phyloP scores from a whole-genome alignment of 2,329 filamentous ascomycete genomes.

The Beauveria asiatica region DNA sequence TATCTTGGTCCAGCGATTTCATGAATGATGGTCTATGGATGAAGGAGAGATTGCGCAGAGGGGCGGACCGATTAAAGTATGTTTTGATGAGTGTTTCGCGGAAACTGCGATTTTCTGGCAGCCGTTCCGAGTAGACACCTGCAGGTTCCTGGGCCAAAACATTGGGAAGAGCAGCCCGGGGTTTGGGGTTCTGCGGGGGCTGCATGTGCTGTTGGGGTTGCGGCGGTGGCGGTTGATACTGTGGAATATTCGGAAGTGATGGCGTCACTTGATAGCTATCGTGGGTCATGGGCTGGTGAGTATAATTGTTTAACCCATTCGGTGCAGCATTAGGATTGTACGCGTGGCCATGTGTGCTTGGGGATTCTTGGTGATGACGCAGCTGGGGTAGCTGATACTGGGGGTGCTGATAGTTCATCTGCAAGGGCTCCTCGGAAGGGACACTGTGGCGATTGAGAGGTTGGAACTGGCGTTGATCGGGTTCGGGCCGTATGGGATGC shows the following conservation, averaged over 20 bases:
- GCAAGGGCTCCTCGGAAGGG: not conserved
- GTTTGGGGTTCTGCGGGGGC: not conserved
- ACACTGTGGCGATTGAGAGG: slow-evolving; percentile 5
- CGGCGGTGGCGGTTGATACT: slow-evolving; percentile 2
- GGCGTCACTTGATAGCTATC: not conserved
- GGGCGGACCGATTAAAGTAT: slow-evolving; percentile 18
- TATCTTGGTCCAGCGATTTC: slow-evolving; percentile 16
- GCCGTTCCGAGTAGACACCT: slow-evolving; percentile 13
- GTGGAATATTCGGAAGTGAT: not conserved
- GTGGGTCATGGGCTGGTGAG: not conserved
- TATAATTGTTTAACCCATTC: not conserved
- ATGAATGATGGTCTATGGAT: slow-evolving; percentile 19
- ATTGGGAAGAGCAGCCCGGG: not conserved
- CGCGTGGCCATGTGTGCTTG: not conserved
- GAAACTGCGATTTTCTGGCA: slow-evolving; percentile 14
- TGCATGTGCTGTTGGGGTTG: slow-evolving; percentile 4
- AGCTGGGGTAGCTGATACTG: slow-evolving; percentile 7
- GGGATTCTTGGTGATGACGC: not conserved
- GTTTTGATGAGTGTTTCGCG: slow-evolving; percentile 13
- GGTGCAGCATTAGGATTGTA: not conserved
- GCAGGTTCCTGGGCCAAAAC: not conserved
- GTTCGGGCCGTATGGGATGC: slow-evolving; percentile 1
- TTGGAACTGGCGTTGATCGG: slow-evolving; percentile 9
- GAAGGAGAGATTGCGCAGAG: slow-evolving; percentile 17
- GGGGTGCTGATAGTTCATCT: not conserved